phyloP scores from a whole-genome alignment of 345 rosid genomes.

The Euphorbia peplus region DNA sequence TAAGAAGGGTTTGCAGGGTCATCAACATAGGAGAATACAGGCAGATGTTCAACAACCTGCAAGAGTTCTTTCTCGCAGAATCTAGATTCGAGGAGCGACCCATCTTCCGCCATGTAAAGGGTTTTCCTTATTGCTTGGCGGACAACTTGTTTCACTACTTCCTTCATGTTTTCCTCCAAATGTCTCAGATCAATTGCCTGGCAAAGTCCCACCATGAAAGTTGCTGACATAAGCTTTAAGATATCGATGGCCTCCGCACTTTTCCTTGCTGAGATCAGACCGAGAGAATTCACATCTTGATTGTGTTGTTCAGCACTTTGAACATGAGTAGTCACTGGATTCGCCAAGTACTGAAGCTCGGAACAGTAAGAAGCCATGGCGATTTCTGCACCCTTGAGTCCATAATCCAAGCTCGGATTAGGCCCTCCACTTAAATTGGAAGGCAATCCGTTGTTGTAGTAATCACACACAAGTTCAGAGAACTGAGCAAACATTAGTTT shows the following conservation, averaged over 20 bases:
- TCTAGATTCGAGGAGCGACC: constrained; percentile 39
- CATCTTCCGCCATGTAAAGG: constrained; percentile 41
- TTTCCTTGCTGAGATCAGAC: constrained; percentile 45
- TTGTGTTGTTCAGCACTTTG: constrained; percentile 57
- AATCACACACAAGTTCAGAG: constrained; percentile 48
- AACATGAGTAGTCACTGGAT: constrained; percentile 49
- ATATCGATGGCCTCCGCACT: constrained; percentile 50
- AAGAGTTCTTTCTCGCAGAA: constrained; percentile 45
- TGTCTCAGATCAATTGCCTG: constrained; percentile 51
- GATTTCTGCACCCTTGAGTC: constrained; percentile 51
- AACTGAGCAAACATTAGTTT: constrained; percentile 55
- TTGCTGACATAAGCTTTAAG: constrained; percentile 47
- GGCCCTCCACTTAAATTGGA: constrained; percentile 48
- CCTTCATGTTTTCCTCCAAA: constrained; percentile 48
- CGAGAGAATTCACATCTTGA: constrained; percentile 53
- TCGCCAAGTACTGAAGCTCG: constrained; percentile 50
- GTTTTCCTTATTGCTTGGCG: constrained; percentile 34
- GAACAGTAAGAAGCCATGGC: constrained; percentile 56
- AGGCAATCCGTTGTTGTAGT: constrained; percentile 54
- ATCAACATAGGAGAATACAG: constrained; percentile 44
- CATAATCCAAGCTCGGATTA: constrained; percentile 52
- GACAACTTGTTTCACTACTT: constrained; percentile 29
- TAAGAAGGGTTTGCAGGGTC: constrained; percentile 44
- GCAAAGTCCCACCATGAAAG: constrained; percentile 48
- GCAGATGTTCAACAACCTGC: constrained; percentile 40